Evolutionary conservation across 1,284 basidiomycete species (phyloP).

Genomic region (Meripilus lineatus): DNA sequence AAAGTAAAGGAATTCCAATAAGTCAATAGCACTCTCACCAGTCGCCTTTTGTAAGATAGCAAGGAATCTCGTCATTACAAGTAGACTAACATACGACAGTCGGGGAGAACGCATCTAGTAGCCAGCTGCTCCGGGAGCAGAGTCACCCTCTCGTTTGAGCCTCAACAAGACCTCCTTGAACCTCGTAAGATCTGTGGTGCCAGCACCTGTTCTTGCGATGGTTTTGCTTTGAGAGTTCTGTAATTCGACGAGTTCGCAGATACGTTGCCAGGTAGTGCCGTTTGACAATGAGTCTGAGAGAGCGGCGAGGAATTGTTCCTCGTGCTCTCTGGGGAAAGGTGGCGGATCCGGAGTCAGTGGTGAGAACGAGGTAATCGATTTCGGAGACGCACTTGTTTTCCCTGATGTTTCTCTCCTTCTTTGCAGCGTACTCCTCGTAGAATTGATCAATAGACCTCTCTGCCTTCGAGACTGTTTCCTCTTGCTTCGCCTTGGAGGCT

Average conservation of each 20-base stretch:
- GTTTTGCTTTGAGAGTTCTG: slow-evolving; percentile 98
- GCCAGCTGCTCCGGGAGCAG: slow-evolving; percentile 88
- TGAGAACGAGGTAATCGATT: slow-evolving; percentile 1
- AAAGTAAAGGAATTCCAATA: too few species aligned
- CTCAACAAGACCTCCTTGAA: slow-evolving; percentile 90
- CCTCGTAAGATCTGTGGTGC: slow-evolving; percentile 83
- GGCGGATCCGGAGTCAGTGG: too few species aligned
- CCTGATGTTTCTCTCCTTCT: slow-evolving; percentile 90
- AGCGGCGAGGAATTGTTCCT: slow-evolving; percentile 74
- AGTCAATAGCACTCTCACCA: too few species aligned
- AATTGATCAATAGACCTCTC: slow-evolving; percentile 94
- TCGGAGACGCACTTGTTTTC: slow-evolving; percentile 86
- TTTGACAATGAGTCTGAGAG: slow-evolving; percentile 77
- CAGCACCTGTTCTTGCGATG: slow-evolving; percentile 80
- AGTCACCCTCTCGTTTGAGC: slow-evolving; percentile 83
- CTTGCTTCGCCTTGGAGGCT: slow-evolving; percentile 72
- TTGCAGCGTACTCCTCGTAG: slow-evolving; percentile 89
- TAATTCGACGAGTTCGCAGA: slow-evolving; percentile 83
- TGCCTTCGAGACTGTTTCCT: slow-evolving; percentile 85
- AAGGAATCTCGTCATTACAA: too few species aligned
- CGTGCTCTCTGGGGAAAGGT: slow-evolving; percentile 70
- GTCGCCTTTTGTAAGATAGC: too few species aligned
- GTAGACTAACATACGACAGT: slow-evolving; percentile 5
- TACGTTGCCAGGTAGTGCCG: slow-evolving; percentile 96
- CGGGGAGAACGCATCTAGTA: too few species aligned